Base-by-base conservation (phyloP, 1,284 basidiomycete species). In the Caloboletus firmus region DNA sequence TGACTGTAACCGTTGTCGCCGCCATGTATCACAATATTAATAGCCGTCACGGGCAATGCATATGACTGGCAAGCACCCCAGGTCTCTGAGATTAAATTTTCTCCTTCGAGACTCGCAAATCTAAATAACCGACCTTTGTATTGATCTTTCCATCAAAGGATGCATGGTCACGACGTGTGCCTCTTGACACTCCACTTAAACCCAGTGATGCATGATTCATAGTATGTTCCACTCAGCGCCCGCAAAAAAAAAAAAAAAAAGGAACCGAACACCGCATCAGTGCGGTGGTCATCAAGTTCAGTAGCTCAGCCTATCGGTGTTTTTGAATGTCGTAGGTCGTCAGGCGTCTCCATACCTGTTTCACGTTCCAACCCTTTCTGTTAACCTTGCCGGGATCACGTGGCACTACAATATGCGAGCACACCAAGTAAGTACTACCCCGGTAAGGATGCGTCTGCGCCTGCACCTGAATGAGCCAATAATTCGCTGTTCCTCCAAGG, bases 311-410 rank as follows among this genome's bases (percentile, higher is more conserved):
- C n/a, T n/a, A 5, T 54, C 58, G 54, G 61, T 45, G 22, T 22
- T 56, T 67, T 60, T 45, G 17, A 44, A 51, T 53, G 20, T 46
- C 41, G 35, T 54, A 41, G 40, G 39, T 54, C 59, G 59, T 53
- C 56, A 57, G 20, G 30, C 8, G 52, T 53, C 53, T 66, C 56
- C 65, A 64, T 65, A 53, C 59, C 43, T 62, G 64, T 67, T 63
- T 63, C 62, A 67, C 49, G 45, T 59, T 46, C 32, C 35, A 51
- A 52, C 58, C 54, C 58, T 63, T 66, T 60, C 47, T 50, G 32
- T 46, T 46, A 45, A 40, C 63, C 48, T 65, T 67, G 57, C 66
- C 62, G 66, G 53, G n/a, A 62, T 64, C 63, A 65, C 63, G 54
- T 65, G 62, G 36, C 12, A 9, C 43, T 45, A 50, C 30, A 32